These are phyloP conservation scores for Calycina herbarum DNA, from an alignment of 2,329 filamentous ascomycete species.

Conservation along the genomic window DNA sequence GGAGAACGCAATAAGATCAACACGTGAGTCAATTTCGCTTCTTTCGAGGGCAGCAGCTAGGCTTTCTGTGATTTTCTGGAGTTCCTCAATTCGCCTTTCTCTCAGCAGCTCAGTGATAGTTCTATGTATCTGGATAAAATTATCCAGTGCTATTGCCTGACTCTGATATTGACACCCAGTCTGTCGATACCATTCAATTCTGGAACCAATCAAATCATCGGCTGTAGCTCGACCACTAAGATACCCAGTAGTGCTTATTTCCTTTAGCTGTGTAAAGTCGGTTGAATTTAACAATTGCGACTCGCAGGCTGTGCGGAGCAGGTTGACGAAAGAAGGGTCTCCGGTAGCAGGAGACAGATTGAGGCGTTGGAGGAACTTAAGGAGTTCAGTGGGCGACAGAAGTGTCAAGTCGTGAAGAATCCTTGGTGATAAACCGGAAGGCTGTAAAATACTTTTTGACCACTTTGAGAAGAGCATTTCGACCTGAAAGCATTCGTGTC, in stretches of 20 bases:
- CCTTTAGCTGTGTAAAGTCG: conserved; percentile 39
- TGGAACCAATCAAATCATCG: conserved; percentile 39
- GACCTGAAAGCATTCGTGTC: conserved; percentile 38
- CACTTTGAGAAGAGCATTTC: conserved; percentile 42
- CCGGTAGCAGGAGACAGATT: conserved; percentile 14
- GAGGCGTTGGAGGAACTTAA: conserved; percentile 24
- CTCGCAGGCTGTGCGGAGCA: conserved; percentile 20
- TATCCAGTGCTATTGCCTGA: conserved; percentile 34
- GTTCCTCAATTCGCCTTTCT: conserved; percentile 19
- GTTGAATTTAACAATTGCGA: conserved; percentile 23
- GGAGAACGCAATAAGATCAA: conserved; percentile 56
- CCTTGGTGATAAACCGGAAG: conserved; percentile 36
- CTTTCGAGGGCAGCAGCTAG: conserved; percentile 17
- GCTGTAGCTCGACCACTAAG: conserved; percentile 41
- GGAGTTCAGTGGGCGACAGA: conserved; percentile 39
- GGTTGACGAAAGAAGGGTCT: conserved; percentile 17
- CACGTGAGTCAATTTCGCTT: conserved; percentile 43
- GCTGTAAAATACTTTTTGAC: conserved; percentile 34
- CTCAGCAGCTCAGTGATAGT: conserved; percentile 22
- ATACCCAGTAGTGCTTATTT: conserved; percentile 42
- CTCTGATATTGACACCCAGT: conserved; percentile 40
- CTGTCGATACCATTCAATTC: conserved; percentile 45
- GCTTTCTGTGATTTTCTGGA: conserved; percentile 22
- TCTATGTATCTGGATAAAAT: conserved; percentile 41
- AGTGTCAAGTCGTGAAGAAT: conserved; percentile 44